A percentile compares a stretch with the other conserved stretches of the same genome.
phyloP scores from a whole-genome alignment of 2,329 filamentous ascomycete species.

The Xylariales sp. region DNA sequence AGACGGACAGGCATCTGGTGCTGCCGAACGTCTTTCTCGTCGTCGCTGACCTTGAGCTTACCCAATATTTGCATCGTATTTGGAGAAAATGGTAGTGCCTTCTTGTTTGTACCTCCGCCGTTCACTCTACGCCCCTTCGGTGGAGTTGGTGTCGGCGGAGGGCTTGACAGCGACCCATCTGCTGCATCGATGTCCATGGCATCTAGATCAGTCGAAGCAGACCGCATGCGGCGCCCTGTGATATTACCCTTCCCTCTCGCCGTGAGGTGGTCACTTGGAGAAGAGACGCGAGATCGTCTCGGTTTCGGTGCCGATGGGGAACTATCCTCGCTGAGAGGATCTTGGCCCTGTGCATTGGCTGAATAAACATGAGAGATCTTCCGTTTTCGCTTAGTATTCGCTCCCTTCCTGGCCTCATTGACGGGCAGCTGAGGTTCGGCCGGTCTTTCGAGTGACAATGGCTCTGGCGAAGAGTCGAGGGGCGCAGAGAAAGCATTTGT shows the following conservation, averaged over 20 bases:
- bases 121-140: constrained; percentile 11
- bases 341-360: constrained; percentile 17
- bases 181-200: constrained; percentile 17
- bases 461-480: constrained; percentile 3
- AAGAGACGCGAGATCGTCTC: constrained; percentile 17
- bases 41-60: constrained; percentile 8
- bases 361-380: constrained; percentile 25
- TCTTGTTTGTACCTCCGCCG: constrained; percentile 4
- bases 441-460: constrained; percentile 6
- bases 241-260: constrained; percentile 9
- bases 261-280: constrained; percentile 10
- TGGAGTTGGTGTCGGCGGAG: constrained; percentile 23
- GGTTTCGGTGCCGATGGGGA: constrained; percentile 13
- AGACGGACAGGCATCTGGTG: constrained; percentile 26
- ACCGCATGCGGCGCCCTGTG: constrained; percentile 12
- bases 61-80: constrained; percentile 13
- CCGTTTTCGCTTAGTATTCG: constrained; percentile 21
- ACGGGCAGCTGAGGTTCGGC: constrained; percentile 17
- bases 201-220: constrained; percentile 16
- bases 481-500: neutral
- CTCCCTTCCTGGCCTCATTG: neutral
- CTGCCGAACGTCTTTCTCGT: constrained; percentile 8
- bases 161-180: constrained; percentile 23
- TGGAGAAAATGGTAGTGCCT: constrained; percentile 10
- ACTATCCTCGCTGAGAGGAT: constrained; percentile 12